Evolutionary conservation across 345 rosid genomes (phyloP).

Genomic region (Psidium guajava): DNA sequence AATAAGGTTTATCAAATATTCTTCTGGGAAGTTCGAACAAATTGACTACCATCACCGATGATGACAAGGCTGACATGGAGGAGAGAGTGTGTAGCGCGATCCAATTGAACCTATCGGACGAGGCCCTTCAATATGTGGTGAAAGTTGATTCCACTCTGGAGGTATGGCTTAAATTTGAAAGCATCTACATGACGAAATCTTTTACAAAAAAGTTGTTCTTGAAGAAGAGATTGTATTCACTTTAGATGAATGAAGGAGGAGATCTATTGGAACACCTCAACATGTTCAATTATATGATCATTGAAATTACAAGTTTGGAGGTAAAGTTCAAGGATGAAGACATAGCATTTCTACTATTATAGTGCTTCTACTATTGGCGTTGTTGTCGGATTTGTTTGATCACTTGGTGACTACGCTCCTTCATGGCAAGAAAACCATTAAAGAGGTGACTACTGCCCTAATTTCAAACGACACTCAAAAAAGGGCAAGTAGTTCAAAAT

Average conservation of each 20-base stretch:
- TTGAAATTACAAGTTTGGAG: neutral
- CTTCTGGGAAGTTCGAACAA: neutral
- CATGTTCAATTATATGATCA: neutral
- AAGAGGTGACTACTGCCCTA: neutral
- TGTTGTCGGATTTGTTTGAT: neutral
- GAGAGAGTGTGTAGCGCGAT: neutral
- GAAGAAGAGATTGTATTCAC: neutral
- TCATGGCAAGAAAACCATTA: neutral
- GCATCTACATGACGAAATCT: neutral
- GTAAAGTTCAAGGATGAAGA: accelerated
- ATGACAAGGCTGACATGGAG: neutral
- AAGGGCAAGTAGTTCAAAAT: neutral
- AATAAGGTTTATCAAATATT: neutral
- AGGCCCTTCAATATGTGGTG: neutral
- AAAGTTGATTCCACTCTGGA: accelerated
- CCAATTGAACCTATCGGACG: neutral
- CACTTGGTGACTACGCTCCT: neutral
- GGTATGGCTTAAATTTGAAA: neutral
- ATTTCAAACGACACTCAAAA: neutral
- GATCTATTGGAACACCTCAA: neutral
- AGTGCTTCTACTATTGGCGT: accelerated
- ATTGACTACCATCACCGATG: accelerated
- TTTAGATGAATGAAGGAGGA: neutral
- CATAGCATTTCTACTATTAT: neutral
- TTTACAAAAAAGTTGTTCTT: neutral